Evolutionary conservation across 192 early-diverging fungal genomes (phyloP).

Genomic region (Coemansia aciculifera): DNA sequence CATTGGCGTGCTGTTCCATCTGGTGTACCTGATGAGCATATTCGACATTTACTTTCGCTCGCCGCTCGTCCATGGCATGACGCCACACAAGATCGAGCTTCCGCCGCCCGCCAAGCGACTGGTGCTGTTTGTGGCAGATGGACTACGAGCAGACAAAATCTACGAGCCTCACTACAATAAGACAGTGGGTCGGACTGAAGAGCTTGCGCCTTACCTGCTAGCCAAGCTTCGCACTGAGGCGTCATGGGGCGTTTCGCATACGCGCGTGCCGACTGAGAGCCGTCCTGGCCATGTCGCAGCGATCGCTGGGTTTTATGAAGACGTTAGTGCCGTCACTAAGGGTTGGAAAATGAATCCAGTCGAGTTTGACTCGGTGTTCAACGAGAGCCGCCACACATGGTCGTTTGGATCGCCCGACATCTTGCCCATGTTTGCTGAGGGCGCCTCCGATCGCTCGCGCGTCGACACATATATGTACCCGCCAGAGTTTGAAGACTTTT

Average conservation of each 20-base stretch:
- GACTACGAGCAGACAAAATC: constrained; percentile 89
- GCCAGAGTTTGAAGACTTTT: constrained; percentile 85
- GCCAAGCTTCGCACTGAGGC: constrained; percentile 61
- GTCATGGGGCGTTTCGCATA: constrained; percentile 84
- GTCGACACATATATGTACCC: constrained; percentile 93
- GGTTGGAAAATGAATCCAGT: constrained; percentile 98
- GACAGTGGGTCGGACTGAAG: constrained; percentile 31
- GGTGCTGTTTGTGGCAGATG: constrained; percentile 89
- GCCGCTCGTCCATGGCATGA: constrained; percentile 97
- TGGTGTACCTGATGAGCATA: constrained; percentile 86
- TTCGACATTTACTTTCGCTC: constrained; percentile 99
- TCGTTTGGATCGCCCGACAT: constrained; percentile 98
- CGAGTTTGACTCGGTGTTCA: constrained; percentile 95
- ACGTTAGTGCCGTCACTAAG: constrained; percentile 96
- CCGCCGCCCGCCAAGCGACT: constrained; percentile 82
- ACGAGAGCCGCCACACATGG: constrained; percentile 91
- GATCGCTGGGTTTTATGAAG: constrained; percentile 98
- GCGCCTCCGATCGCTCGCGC: constrained; percentile 73
- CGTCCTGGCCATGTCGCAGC: constrained; percentile 96
- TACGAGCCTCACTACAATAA: constrained; percentile 70
- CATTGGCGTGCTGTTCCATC: constrained; percentile 87
- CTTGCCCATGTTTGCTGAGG: constrained; percentile 93
- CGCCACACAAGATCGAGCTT: constrained; percentile 68
- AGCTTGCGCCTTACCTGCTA: constrained; percentile 60
- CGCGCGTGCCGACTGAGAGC: constrained; percentile 93